Evolutionary conservation across 2,329 filamentous ascomycete genomes (phyloP).

Genomic region (Capronia americana): DNA sequence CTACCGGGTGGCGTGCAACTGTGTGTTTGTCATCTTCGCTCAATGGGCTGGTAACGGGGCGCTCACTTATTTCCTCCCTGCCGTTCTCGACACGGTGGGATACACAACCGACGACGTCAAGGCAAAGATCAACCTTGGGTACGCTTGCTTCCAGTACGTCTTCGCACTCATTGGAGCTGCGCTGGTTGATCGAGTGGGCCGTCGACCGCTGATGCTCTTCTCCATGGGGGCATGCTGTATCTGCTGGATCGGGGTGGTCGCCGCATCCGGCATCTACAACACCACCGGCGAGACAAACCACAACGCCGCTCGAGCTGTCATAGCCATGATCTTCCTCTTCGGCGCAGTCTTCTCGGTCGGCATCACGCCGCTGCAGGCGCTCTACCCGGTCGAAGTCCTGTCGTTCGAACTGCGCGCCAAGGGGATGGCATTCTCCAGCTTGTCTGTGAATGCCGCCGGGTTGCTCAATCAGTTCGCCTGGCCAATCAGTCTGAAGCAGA

Average conservation of each 20-base stretch:
- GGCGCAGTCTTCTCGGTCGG: constrained; percentile 59
- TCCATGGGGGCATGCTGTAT: constrained; percentile 60
- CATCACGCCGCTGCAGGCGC: constrained; percentile 53
- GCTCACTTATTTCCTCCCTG: constrained; percentile 62
- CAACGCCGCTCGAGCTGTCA: constrained; percentile 44
- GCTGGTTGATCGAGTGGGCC: constrained; percentile 63
- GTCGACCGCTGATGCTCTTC: constrained; percentile 61
- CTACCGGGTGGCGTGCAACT: constrained; percentile 56
- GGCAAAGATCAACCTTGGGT: constrained; percentile 62
- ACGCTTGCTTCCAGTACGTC: constrained; percentile 62
- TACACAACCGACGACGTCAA: constrained; percentile 55
- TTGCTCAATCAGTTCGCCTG: constrained; percentile 57
- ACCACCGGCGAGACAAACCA: constrained; percentile 28
- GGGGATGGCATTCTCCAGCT: constrained; percentile 60
- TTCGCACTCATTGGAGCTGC: constrained; percentile 63
- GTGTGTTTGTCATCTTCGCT: constrained; percentile 1
- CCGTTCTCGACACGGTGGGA: constrained; percentile 60
- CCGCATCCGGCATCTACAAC: constrained; percentile 25
- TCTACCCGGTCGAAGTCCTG: constrained; percentile 62
- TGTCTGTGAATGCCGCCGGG: constrained; percentile 53
- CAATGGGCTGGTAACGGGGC: constrained; percentile 42
- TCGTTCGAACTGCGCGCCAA: constrained; percentile 62
- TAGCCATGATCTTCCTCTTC: constrained; percentile 63
- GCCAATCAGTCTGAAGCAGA: constrained; percentile 49
- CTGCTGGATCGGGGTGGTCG: constrained; percentile 52